Percentiles rank a stretch among this genome's conserved stretches.
These are phyloP conservation scores for Starmerella stellata DNA, from an alignment of 805 yeast genomes.

Conservation along the genomic window DNA sequence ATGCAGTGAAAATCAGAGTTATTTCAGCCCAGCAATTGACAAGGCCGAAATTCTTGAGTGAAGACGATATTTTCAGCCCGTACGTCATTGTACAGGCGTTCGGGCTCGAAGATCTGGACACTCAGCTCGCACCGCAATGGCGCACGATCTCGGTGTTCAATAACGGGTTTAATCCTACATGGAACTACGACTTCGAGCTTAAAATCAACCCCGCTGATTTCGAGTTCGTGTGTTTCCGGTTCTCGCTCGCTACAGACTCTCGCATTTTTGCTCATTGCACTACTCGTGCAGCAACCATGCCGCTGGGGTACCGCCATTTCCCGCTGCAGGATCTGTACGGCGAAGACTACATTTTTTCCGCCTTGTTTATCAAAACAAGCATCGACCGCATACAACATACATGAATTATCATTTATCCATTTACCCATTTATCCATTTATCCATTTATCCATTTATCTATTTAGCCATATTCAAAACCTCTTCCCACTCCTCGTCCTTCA, in stretches of 20 bases:
- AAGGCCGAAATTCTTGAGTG: slow-evolving; percentile 36
- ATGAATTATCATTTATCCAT: too few relatives aligned
- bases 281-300: slow-evolving; percentile 42
- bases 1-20: slow-evolving; percentile 26
- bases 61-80: slow-evolving; percentile 37
- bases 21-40: slow-evolving; percentile 81
- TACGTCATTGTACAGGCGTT: slow-evolving; percentile 42
- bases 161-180: slow-evolving; percentile 77
- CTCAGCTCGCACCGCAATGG: slow-evolving; percentile 12
- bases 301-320: slow-evolving; percentile 65
- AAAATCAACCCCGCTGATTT: slow-evolving; percentile 21
- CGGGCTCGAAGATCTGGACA: slow-evolving; percentile 22
- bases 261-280: slow-evolving; percentile 40
- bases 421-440: not conserved
- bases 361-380: slow-evolving; percentile 29
- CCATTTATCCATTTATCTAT: not conserved
- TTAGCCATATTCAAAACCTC: slow-evolving; percentile 19
- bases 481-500: slow-evolving; percentile 28
- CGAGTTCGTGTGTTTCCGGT: slow-evolving; percentile 24
- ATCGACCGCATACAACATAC: not conserved
- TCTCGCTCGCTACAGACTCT: slow-evolving; percentile 22
- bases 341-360: slow-evolving; percentile 50
- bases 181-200: slow-evolving; percentile 45
- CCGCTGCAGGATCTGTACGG: slow-evolving; percentile 65
- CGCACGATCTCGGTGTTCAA: slow-evolving; percentile 28